Base-by-base conservation (phyloP, 768 basidiomycete genomes). In the Boletus huronensis region DNA sequence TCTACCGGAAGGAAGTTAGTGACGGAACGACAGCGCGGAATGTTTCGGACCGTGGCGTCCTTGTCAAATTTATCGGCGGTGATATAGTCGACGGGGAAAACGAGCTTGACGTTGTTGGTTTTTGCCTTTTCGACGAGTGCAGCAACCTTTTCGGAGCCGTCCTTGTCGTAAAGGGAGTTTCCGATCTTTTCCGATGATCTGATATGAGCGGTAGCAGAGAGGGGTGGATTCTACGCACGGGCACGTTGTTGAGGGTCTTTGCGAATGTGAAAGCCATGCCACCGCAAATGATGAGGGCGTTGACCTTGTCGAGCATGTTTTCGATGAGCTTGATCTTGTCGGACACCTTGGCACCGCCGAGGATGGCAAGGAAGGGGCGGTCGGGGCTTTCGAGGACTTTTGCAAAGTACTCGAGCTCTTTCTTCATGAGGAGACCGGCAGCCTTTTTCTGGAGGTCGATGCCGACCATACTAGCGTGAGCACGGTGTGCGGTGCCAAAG, bases 191-290 rank as follows among this genome's bases (percentile, higher is more conserved):
- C 64, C 48, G 48, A 52, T 16, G 26, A 38, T 48, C 13, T 56
- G 40, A 54, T 41, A 48, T 39, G 64, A 25, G 40, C 6, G 3
- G 35, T 21, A 29, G 32, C 25, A 14, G 6, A 38, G 23, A 38
- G 52, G 14, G 45, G 42, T 23, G 29, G 19, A 36, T 9, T 45
- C 3, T 50, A 64, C 81, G 58, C 65, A 90, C 93, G 45, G 83
- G 70, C 43, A 93, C 79, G 57, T 83, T 79, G 54, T 98, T 82
- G 53, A 96, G 79, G 6, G 86, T 89, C 79, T 98, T 98, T 75
- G 95, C 93, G 82, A 99, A 99, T 53, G 96, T 99, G 77, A 97
- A 99, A 34, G 93, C 91, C 96, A 99, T 99, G 28, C 96, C 96
- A 66, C 96, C 96, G 59, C 93, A 90, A 63, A 99, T 90, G 70